A percentile compares a stretch with the other conserved stretches of the same genome.
Evolutionary conservation across 2,329 filamentous ascomycete species (phyloP).

Genomic region (Ascochyta koolunga): DNA sequence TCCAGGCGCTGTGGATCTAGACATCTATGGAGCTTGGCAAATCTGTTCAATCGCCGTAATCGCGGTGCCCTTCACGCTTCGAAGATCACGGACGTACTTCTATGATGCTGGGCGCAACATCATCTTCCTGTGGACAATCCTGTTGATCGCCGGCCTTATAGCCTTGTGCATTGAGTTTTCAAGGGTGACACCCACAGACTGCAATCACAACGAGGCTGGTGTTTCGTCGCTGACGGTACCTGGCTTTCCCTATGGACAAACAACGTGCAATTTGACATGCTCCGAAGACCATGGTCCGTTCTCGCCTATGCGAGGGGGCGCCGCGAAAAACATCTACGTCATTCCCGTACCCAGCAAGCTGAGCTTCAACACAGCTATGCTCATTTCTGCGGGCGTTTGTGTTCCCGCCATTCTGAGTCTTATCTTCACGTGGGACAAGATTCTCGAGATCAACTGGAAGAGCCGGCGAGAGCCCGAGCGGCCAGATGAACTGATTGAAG

Average conservation of each 20-base stretch:
- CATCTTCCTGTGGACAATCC: conserved; percentile 69
- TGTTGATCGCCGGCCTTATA: conserved; percentile 65
- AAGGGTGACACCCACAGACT: conserved; percentile 55
- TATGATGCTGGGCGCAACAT: conserved; percentile 67
- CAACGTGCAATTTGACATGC: conserved; percentile 57
- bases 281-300: conserved; percentile 53
- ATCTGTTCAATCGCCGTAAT: conserved; percentile 70
- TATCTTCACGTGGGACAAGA: conserved; percentile 68
- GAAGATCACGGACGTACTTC: conserved; percentile 68
- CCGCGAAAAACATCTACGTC: conserved; percentile 67
- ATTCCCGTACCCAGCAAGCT: conserved; percentile 63
- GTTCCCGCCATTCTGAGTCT: conserved; percentile 68
- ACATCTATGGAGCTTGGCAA: conserved; percentile 72
- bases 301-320: conserved; percentile 62
- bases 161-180: conserved; percentile 71
- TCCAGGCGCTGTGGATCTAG: conserved; percentile 69
- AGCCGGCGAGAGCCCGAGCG: conserved; percentile 47
- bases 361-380: conserved; percentile 64
- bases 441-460: conserved; percentile 67
- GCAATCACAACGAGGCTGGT: conserved; percentile 50
- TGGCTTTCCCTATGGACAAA: conserved; percentile 55
- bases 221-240: conserved; percentile 46
- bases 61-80: conserved; percentile 67
- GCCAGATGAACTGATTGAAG: conserved; percentile 54
- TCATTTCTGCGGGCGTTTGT: conserved; percentile 68